A percentile compares a stretch with the other conserved stretches of the same genome.
phyloP scores from a whole-genome alignment of 169 alveolate species.

The Ichthyophthirius multifiliis region DNA sequence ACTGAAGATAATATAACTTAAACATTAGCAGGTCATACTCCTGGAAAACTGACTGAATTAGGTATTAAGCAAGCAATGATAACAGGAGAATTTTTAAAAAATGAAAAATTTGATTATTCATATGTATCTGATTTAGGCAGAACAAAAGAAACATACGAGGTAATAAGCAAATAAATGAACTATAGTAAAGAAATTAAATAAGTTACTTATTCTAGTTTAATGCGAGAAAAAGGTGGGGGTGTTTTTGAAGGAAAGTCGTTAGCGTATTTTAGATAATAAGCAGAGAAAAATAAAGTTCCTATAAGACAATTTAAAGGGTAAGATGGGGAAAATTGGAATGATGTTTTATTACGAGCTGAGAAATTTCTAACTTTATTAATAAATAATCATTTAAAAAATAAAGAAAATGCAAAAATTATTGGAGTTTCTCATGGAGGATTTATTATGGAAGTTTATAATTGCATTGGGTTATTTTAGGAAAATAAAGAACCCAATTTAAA shows the following conservation, averaged over 20 bases:
- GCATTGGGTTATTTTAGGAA: not conserved
- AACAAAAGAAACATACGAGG: not conserved
- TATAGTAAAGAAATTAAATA: not conserved
- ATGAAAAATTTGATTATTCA: not conserved
- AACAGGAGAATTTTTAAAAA: not conserved
- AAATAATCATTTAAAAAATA: not conserved
- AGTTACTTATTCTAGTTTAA: not conserved
- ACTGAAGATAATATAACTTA: not conserved
- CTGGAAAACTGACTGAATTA: not conserved
- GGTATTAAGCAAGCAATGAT: not conserved
- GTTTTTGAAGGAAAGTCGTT: conserved; percentile 1
- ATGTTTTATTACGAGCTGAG: not conserved
- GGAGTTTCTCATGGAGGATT: not conserved
- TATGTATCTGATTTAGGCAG: conserved; percentile 1
- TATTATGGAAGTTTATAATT: not conserved
- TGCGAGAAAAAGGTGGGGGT: conserved; percentile 9
- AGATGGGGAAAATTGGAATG: conserved; percentile 9
- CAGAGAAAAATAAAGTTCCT: not conserved
- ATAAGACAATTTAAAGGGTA: not conserved
- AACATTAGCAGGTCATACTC: not conserved
- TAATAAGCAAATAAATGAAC: not conserved
- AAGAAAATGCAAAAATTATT: not conserved
- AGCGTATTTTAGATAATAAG: not conserved
- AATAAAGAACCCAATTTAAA: not conserved
- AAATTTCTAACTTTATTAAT: not conserved